Evolutionary conservation across 1,139 yeast species (phyloP).

Genomic region (Saccharomycopsis crataegensis): DNA sequence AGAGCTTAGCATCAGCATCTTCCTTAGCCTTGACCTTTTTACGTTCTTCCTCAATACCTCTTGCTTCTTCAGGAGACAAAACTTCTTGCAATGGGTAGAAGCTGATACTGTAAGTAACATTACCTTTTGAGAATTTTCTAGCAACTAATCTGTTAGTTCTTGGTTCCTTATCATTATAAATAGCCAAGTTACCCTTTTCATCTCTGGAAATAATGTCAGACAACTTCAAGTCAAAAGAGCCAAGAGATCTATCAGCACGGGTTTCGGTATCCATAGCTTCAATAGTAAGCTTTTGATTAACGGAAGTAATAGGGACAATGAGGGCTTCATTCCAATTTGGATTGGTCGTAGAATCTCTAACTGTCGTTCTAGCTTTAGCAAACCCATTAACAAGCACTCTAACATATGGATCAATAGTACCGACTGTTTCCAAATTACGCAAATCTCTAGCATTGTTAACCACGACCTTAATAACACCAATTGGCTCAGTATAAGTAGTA

Average conservation of each 20-base stretch:
- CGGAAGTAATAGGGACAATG: slow-evolving; percentile 73
- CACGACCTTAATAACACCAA: slow-evolving; percentile 79
- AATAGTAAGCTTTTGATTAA: slow-evolving; percentile 71
- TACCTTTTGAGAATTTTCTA: slow-evolving; percentile 77
- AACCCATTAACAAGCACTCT: slow-evolving; percentile 73
- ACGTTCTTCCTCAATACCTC: slow-evolving; percentile 43
- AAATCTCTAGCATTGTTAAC: slow-evolving; percentile 65
- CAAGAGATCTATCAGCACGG: slow-evolving; percentile 78
- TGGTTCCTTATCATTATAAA: slow-evolving; percentile 48
- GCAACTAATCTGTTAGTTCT: slow-evolving; percentile 57
- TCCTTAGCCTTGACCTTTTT: slow-evolving; percentile 31
- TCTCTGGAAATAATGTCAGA: slow-evolving; percentile 61
- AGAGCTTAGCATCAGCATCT: slow-evolving; percentile 24
- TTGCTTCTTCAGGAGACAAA: slow-evolving; percentile 64
- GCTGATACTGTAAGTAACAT: slow-evolving; percentile 60
- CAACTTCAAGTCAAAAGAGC: slow-evolving; percentile 66
- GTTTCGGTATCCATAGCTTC: slow-evolving; percentile 91
- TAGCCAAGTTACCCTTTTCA: slow-evolving; percentile 58
- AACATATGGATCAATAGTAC: slow-evolving; percentile 88
- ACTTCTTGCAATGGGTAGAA: slow-evolving; percentile 81
- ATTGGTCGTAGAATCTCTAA: slow-evolving; percentile 57
- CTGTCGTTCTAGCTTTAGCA: slow-evolving; percentile 69
- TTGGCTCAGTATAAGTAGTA: slow-evolving; percentile 83
- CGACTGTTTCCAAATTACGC: slow-evolving; percentile 79
- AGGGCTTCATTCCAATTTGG: slow-evolving; percentile 85